These are phyloP conservation scores for Cladosporium sphaerospermum DNA, from an alignment of 2,329 filamentous ascomycete species.

Conservation along the genomic window DNA sequence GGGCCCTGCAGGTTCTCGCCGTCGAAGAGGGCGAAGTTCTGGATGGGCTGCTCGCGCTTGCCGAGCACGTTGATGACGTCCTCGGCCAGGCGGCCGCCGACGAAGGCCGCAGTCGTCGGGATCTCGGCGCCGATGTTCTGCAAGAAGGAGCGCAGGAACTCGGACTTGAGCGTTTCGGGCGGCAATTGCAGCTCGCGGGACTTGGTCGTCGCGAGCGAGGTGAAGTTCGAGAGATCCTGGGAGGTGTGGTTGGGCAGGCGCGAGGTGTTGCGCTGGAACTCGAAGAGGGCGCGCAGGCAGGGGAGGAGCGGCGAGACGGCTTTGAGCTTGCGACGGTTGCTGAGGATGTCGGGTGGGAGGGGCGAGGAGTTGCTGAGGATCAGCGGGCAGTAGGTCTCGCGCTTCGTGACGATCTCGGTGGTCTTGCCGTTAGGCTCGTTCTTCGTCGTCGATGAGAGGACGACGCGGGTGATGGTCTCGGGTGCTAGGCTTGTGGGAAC, in stretches of 20 bases:
- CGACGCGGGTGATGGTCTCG: conserved; percentile 72
- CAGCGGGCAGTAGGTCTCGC: conserved; percentile 83
- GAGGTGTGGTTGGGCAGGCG: conserved; percentile 46
- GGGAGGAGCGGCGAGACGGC: conserved; percentile 79
- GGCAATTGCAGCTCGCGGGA: conserved; percentile 58
- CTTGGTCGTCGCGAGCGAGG: conserved; percentile 67
- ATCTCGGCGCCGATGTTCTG: conserved; percentile 81
- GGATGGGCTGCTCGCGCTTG: conserved; percentile 84
- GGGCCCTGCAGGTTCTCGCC: conserved; percentile 71
- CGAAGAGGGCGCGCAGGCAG: conserved; percentile 84
- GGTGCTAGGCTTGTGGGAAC: conserved; percentile 49
- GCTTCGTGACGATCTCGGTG: conserved; percentile 83
- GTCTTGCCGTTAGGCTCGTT: conserved; percentile 59
- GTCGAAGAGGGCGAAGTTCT: conserved; percentile 91
- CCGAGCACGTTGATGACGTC: conserved; percentile 96
- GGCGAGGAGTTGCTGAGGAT: conserved; percentile 75
- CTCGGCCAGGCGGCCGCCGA: conserved; percentile 86
- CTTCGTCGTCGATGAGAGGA: conserved; percentile 65
- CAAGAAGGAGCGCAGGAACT: conserved; percentile 76
- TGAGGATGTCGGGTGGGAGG: conserved; percentile 61
- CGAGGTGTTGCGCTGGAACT: conserved; percentile 55
- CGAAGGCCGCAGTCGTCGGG: conserved; percentile 77
- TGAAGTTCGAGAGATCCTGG: conserved; percentile 70
- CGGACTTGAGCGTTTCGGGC: conserved; percentile 38
- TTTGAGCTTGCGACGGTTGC: conserved; percentile 60